Evolutionary conservation across 2,329 filamentous ascomycete species (phyloP).

Genomic region (Ophiostoma triangulosporum): DNA sequence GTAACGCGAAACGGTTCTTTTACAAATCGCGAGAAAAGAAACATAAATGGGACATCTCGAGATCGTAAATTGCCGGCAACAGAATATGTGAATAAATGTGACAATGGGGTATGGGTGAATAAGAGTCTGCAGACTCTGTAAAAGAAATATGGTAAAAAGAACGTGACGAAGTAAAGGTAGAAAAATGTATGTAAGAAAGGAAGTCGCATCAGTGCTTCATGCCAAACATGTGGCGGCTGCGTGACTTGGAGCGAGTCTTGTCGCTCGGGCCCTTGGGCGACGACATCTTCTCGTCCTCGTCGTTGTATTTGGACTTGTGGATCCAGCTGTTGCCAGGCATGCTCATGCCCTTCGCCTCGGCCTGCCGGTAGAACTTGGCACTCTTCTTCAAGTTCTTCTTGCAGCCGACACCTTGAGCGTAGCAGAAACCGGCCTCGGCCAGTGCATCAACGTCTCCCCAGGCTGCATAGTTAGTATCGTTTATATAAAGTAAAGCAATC

Average conservation of each 20-base stretch:
- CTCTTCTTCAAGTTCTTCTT: conserved; percentile 95
- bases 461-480: conserved; percentile 26
- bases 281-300: conserved; percentile 36
- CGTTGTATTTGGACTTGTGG: conserved; percentile 86
- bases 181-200: conserved; percentile 3
- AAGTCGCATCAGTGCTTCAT: conserved; percentile 15
- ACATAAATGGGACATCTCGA: neutral
- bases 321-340: conserved; percentile 99
- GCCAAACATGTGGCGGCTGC: conserved; percentile 58
- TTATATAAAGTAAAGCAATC: neutral
- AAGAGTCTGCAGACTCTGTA: neutral
- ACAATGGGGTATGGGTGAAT: neutral
- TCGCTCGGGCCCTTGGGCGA: conserved; percentile 31
- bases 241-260: conserved; percentile 62
- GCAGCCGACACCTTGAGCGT: conserved; percentile 81
- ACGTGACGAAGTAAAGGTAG: neutral
- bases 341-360: conserved; percentile 84
- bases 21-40: neutral
- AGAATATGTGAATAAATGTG: neutral
- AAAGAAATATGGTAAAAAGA: neutral
- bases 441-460: conserved; percentile 96
- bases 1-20: neutral
- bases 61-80: neutral
- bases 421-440: conserved; percentile 90
- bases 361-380: conserved; percentile 77